phyloP scores from a whole-genome alignment of 2,329 filamentous ascomycete species.

The Aspergillus fructus region DNA sequence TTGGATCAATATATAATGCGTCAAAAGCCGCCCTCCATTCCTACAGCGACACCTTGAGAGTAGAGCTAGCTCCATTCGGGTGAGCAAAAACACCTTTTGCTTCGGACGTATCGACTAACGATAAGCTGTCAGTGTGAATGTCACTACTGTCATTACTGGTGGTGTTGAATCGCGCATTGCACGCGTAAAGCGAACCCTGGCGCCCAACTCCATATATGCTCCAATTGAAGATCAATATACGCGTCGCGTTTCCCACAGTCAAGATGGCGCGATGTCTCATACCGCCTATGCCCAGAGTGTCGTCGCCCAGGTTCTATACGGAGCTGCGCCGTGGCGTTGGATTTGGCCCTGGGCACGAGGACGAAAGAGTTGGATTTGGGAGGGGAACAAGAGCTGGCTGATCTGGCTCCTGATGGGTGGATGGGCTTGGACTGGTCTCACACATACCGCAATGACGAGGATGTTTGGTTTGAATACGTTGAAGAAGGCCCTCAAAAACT shows the following conservation, averaged over 20 bases:
- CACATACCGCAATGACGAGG: conserved; percentile 47
- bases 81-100: conserved; percentile 19
- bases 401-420: conserved; percentile 52
- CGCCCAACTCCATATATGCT: conserved; percentile 51
- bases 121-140: conserved; percentile 42
- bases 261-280: conserved; percentile 53
- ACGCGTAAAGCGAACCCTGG: conserved; percentile 50
- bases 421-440: conserved; percentile 43
- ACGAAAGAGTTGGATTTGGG: conserved; percentile 45
- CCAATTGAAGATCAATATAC: conserved; percentile 54
- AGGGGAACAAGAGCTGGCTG: conserved; percentile 52
- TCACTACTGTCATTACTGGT: conserved; percentile 58
- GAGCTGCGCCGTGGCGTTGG: conserved; percentile 47
- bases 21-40: conserved; percentile 60
- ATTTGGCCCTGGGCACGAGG: conserved; percentile 48
- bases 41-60: conserved; percentile 58
- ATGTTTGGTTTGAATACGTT: conserved; percentile 55
- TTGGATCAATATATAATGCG: conserved; percentile 55
- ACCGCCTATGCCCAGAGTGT: conserved; percentile 56
- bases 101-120: neutral
- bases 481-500: conserved; percentile 24
- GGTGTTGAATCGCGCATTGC: conserved; percentile 61
- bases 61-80: conserved; percentile 55
- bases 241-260: conserved; percentile 53
- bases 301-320: conserved; percentile 53